A percentile compares a stretch with the other conserved stretches of the same genome.
Conservation (phyloP, 768 basidiomycete species). For the Omphalotus guepiniiformis region DNA sequence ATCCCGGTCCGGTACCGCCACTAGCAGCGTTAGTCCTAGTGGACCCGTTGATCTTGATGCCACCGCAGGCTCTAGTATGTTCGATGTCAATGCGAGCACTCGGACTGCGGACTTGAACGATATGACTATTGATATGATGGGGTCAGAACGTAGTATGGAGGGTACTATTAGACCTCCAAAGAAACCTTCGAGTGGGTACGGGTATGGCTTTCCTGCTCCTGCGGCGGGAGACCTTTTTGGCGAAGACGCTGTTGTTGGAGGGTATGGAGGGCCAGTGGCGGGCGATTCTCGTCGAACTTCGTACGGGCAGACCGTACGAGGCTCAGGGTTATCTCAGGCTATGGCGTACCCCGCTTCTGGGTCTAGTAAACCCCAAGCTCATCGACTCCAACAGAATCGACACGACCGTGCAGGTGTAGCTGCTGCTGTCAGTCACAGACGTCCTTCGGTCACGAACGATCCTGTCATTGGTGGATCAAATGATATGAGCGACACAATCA, state of each 20-base stretch:
- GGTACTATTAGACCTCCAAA: constrained; percentile 2
- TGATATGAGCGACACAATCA: constrained; percentile 28
- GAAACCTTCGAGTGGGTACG: constrained; percentile 9
- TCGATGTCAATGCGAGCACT: no score
- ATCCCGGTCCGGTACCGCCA: no score
- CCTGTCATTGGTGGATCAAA: constrained; percentile 17
- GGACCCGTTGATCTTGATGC: no score
- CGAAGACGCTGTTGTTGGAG: neutral
- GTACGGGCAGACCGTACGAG: neutral
- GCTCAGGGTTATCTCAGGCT: constrained; percentile 1
- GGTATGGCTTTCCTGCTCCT: constrained; percentile 8
- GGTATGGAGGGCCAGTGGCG: neutral
- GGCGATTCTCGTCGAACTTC: constrained; percentile 1
- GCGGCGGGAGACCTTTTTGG: neutral
- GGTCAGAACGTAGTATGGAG: constrained; percentile 6
- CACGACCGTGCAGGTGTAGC: neutral
- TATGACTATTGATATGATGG: no score
- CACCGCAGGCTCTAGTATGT: no score
- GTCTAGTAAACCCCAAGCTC: neutral
- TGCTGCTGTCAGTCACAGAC: constrained; percentile 5
- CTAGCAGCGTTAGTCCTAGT: no score
- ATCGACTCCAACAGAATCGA: neutral
- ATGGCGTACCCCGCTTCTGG: neutral
- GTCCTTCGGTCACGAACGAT: constrained; percentile 16
- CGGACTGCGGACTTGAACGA: no score